Evolutionary conservation across 805 yeast genomes (phyloP), one percentile per base, ranked within the genome.

Genomic region (Brettanomyces anomalus): DNA sequence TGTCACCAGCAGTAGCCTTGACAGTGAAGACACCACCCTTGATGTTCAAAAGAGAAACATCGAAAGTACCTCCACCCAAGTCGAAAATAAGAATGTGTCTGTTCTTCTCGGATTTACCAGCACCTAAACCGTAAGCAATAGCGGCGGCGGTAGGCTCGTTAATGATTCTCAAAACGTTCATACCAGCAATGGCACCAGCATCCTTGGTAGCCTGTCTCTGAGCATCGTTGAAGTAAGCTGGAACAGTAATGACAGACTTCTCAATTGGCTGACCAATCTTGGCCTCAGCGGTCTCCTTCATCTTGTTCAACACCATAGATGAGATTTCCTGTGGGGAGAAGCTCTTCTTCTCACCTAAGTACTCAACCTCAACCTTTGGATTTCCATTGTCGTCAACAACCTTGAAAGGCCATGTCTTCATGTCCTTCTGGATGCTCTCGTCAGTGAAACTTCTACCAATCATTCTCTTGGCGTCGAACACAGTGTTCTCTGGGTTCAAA

Each of bases 61-160:
- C 97, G 74, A 88, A 88, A 65, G 96, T 88, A 80, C 96, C 96
- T 74, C 97, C 97, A 79, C 97, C 97, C 66, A 88, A 80, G 71
- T 88, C 96, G 75, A 87, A 88, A 66, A 88, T 85, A 62, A 88
- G 74, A 50, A 88, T 90, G 69, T 87, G 86, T 68, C 82, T 81
- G 73, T 88, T 96, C 52, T 76, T 77, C 49, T 77, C 81, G 52
- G 82, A 74, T 61, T 74, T 81, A 69, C 86, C 87, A 58, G 88
- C 87, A 79, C 90, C 95, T 58, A 89, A 78, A 79, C 97, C 97
- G 79, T 89, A 89, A 66, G 97, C 97, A 74, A 89, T 87, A 58
- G 97, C 97, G 62, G 97, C 97, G 52, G 97, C 97, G 56, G 97
- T 83, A 60, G 86, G 85, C 71, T 79, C 85, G 76, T 79, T 79